Percentiles rank a stretch among this genome's conserved stretches.
phyloP scores from a whole-genome alignment of 2,329 filamentous ascomycete genomes.

The Apiospora marii region DNA sequence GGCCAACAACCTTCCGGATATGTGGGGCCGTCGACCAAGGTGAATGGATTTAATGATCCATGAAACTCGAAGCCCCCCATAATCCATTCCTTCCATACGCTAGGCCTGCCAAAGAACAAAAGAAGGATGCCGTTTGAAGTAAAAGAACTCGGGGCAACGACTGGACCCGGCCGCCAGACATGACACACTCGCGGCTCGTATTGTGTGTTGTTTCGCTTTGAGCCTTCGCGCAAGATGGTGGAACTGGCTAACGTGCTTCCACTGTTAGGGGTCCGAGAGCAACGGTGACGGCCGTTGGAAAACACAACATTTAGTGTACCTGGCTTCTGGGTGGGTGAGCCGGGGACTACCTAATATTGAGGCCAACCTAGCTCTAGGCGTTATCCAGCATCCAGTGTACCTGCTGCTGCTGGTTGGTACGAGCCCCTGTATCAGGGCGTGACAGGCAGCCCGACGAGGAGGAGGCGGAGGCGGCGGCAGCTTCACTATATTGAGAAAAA shows the following conservation, averaged over 20 bases:
- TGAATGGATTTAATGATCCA: background rate
- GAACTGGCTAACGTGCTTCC: conserved; percentile 15
- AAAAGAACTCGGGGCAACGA: background rate
- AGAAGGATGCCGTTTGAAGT: background rate
- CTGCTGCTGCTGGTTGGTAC: background rate
- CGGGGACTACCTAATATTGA: background rate
- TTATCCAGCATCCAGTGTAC: background rate
- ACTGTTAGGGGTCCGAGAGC: conserved; percentile 1
- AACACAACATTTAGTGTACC: no score
- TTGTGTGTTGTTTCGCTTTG: conserved; percentile 15
- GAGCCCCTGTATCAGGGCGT: conserved; percentile 10
- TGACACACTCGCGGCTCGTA: background rate
- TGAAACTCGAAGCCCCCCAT: background rate
- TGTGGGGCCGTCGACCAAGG: background rate
- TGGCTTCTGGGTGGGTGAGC: background rate
- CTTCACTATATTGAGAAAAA: background rate
- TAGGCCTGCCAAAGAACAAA: background rate
- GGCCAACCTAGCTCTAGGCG: no score
- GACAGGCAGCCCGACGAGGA: conserved; percentile 9
- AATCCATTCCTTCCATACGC: background rate
- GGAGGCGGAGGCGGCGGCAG: background rate
- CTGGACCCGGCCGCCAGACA: background rate
- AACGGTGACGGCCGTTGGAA: background rate
- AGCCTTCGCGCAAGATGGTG: conserved; percentile 13
- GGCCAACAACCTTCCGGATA: background rate